phyloP scores from a whole-genome alignment of 768 basidiomycete species.

The Ramaria sp. region DNA sequence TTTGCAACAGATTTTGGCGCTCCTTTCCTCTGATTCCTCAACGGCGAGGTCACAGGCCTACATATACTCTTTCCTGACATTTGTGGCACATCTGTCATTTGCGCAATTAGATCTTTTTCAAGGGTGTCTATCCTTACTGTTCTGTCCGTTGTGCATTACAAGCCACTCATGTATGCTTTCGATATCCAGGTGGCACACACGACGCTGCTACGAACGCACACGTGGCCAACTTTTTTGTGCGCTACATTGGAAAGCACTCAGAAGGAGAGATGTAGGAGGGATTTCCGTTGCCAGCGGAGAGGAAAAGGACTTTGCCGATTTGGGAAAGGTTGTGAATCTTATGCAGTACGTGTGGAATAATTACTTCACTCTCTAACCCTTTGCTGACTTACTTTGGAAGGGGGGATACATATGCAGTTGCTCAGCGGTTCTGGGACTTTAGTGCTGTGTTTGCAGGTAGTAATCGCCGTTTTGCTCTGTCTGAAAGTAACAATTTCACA shows the following conservation, averaged over 20 bases:
- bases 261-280: slow-evolving; percentile 45
- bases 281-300: slow-evolving; percentile 22
- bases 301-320: slow-evolving; percentile 28
- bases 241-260: slow-evolving; percentile 58
- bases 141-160: not conserved
- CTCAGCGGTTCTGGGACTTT: slow-evolving; percentile 66
- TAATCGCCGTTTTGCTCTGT: not conserved
- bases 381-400: slow-evolving; percentile 22
- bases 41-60: slow-evolving; percentile 37
- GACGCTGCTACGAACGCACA: slow-evolving; percentile 61
- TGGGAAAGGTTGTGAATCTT: slow-evolving; percentile 64
- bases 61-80: slow-evolving; percentile 48
- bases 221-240: slow-evolving; percentile 62
- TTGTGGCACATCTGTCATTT: slow-evolving; percentile 54
- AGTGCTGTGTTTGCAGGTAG: slow-evolving; percentile 39
- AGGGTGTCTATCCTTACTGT: not conserved
- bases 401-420: slow-evolving; percentile 59
- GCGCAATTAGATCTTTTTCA: slow-evolving; percentile 52
- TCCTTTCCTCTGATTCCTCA: slow-evolving; percentile 28
- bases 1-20: slow-evolving; percentile 45
- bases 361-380: not conserved
- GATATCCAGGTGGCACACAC: slow-evolving; percentile 44
- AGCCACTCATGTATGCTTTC: not conserved
- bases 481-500: not conserved
- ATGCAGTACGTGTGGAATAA: slow-evolving; percentile 45